A percentile compares a stretch with the other conserved stretches of the same genome.
Evolutionary conservation across 2,329 filamentous ascomycete genomes (phyloP).

Genomic region (Fusarium sulawesiense): DNA sequence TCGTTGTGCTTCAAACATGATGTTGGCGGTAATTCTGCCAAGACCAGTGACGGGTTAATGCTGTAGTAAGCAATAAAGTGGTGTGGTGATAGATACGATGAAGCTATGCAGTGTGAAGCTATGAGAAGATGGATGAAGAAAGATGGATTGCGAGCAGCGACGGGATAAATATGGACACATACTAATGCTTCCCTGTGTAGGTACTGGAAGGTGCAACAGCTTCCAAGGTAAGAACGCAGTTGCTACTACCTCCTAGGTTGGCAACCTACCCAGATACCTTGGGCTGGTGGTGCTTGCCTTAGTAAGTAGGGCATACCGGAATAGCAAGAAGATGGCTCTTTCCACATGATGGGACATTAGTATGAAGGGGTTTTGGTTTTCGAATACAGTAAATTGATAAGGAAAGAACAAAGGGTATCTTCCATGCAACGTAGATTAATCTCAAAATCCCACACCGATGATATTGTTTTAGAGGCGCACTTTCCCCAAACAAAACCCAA

Average conservation of each 20-base stretch:
- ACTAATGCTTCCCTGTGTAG: too few species aligned
- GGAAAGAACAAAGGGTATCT: constrained; percentile 26
- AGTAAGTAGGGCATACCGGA: neutral
- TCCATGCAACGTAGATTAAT: neutral
- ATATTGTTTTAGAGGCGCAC: neutral
- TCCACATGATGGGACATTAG: neutral
- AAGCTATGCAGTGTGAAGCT: neutral
- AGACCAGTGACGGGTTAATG: neutral
- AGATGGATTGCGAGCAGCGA: neutral
- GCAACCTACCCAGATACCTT: neutral
- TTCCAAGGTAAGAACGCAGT: neutral
- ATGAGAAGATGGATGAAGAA: neutral
- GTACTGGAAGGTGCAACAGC: neutral
- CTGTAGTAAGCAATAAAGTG: neutral
- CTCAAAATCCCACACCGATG: neutral
- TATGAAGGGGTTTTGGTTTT: neutral
- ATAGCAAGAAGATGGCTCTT: neutral
- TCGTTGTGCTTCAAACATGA: neutral
- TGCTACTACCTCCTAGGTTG: neutral
- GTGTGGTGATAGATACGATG: neutral
- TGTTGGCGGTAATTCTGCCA: neutral
- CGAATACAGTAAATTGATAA: neutral
- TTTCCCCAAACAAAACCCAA: neutral
- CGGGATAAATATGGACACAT: neutral
- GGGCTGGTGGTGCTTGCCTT: neutral